A percentile compares a stretch with the other conserved stretches of the same genome.
phyloP scores from a whole-genome alignment of 495 filamentous ascomycete species.

The Thermothielavioides terrestris region DNA sequence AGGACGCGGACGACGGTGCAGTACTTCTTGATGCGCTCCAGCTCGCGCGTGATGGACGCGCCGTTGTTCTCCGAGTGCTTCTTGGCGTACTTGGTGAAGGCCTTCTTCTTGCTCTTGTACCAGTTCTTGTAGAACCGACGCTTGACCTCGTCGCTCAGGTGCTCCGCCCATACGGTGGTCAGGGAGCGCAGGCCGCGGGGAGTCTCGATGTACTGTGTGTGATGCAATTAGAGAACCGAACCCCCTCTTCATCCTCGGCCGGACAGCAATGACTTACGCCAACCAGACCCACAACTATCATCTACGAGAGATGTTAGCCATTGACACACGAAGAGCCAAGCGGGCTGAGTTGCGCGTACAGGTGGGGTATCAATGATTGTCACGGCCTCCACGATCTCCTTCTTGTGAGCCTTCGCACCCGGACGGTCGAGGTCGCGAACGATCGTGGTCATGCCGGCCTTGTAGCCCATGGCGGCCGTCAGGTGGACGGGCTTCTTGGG shows the following conservation, averaged over 20 bases:
- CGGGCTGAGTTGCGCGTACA: constrained; percentile 70
- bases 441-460: constrained; percentile 99
- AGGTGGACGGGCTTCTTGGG: constrained; percentile 98
- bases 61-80: constrained; percentile 91
- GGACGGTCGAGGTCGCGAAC: constrained; percentile 99
- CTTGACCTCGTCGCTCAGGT: constrained; percentile 96
- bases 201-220: constrained; percentile 82
- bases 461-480: constrained; percentile 98
- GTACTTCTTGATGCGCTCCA: constrained; percentile 99
- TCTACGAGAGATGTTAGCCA: constrained; percentile 64
- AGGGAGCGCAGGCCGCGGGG: constrained; percentile 98
- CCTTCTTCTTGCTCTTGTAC: constrained; percentile 99
- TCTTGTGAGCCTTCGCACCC: constrained; percentile 99
- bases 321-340: constrained; percentile 47
- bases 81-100: constrained; percentile 99
- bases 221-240: constrained; percentile 18
- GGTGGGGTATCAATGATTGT: constrained; percentile 99
- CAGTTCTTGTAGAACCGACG: constrained; percentile 99
- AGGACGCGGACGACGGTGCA: constrained; percentile 99
- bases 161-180: constrained; percentile 99
- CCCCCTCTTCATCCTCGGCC: constrained; percentile 16
- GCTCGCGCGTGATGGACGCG: constrained; percentile 84
- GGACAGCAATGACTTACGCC: constrained; percentile 45
- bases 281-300: constrained; percentile 98
- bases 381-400: constrained; percentile 99